Base-by-base conservation (phyloP, 805 yeast species). In the Komagataella pastoris region DNA sequence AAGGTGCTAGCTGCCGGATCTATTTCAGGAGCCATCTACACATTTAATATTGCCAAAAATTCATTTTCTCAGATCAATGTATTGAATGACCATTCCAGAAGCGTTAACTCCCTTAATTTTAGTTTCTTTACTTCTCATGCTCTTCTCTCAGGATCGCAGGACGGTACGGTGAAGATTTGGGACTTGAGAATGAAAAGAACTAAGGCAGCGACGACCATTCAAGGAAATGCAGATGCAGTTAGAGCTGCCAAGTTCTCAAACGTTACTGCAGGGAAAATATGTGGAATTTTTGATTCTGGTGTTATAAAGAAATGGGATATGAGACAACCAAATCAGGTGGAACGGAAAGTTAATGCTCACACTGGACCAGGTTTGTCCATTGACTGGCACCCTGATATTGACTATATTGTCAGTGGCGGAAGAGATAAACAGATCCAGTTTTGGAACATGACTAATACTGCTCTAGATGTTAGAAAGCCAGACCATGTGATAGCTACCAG, bases 211-310 rank as follows among this genome's bases (percentile, higher is more conserved):
- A 55, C 73, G 50, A 73, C 80, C 7, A 74, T 85, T 54, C 67
- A 68, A 50, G 80, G 85, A 17, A 81, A 81, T 48, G 79, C 87
- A 1, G 97, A 88, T 60, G 84, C 95, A 1, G 76, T 80, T 7
- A 61, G 84, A 43, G 68, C 76, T 44, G 77, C 78, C 54, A 79
- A 76, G 68, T 67, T 75, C 64, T 71, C 79, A 53, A 74, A 76
- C 6, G 77, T 74, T 57, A 73, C 79, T 24, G 66, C 76, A 3
- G 71, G 76, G 54, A 73, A 76, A 46, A 72, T 91, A 50, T 84
- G 89, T 2, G 81, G 90, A 1, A 88, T 87, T 6, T 91, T 86
- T 65, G 98, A 93, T 63, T 80, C 88, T 1, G 99, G 99, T 14
- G 78, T 86, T 3, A 73, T 91, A n/a, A 80, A 85, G 58, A 80